Percentiles rank a stretch among this genome's conserved stretches.
phyloP scores from a whole-genome alignment of 2,329 filamentous ascomycete species.

The Trichoderma cornu-damae region DNA sequence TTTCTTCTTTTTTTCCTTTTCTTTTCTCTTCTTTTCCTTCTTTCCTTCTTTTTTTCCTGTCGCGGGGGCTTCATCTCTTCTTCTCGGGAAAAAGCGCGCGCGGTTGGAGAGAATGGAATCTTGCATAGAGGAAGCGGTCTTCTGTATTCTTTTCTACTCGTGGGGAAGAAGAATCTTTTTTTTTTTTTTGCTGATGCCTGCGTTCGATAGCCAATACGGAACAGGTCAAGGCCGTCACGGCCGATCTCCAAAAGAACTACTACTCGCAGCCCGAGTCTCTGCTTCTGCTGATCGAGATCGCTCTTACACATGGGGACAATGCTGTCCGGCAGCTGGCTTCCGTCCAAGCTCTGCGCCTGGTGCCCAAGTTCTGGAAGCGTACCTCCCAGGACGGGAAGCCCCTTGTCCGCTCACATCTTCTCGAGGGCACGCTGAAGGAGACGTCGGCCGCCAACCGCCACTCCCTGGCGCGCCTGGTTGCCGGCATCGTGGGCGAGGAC shows the following conservation, averaged over 20 bases:
- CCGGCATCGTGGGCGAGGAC: constrained; percentile 79
- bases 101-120: neutral
- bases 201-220: constrained; percentile 69
- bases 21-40: neutral
- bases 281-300: constrained; percentile 79
- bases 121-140: neutral
- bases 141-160: neutral
- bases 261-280: constrained; percentile 82
- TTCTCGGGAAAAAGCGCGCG: neutral
- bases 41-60: neutral
- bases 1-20: no score
- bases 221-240: constrained; percentile 83
- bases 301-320: constrained; percentile 68
- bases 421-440: constrained; percentile 80
- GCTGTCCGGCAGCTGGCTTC: constrained; percentile 84
- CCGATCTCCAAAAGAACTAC: constrained; percentile 86
- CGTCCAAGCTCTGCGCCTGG: constrained; percentile 79
- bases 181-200: constrained; percentile 33
- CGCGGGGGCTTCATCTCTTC: neutral
- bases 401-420: constrained; percentile 72
- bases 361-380: constrained; percentile 78
- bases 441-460: constrained; percentile 72
- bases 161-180: no score
- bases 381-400: constrained; percentile 71
- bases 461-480: constrained; percentile 81